Evolutionary conservation across 148 eudicot species (phyloP), one percentile per base, ranked within the genome.

Genomic region (Rhododendron ovatum): DNA sequence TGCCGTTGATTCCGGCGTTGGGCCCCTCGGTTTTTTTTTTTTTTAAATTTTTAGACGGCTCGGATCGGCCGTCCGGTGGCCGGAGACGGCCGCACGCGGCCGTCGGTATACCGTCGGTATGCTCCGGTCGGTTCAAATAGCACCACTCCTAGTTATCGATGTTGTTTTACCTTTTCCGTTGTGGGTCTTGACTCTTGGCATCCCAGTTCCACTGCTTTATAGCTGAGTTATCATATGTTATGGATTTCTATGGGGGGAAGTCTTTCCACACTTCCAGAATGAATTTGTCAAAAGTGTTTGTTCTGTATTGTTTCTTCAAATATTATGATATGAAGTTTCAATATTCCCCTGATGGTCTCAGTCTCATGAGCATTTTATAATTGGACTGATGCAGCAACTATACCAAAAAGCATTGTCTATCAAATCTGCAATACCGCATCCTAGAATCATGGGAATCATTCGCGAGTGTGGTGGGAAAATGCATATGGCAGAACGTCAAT

Each of bases 401-500:
- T 97, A 97, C 91, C 98, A 90, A 87, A 97, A 93, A 88, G 99
- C 99, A 88, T 91, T 97, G n/a, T 90, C 98, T 41, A 92, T 97
- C 83, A 97, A 97, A 86, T 97, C 99, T 84, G 99, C 99, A 28
- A 97, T 97, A 85, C 98, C 99, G 76, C 99, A 97, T 91, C 99
- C 99, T 83, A 94, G 98, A 84, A 95, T 97, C 82, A 97, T 95
- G 98, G 99, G 98, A 86, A 95, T 97, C 78, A 95, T 97, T 88
- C 99, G 94, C 78, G 99, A 97, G 89, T 97, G 98, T 91, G 99
- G 99, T 85, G 99, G 99, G 33, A 97, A 97, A 91, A 97, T 97
- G 99, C 95, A 97, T 87, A 97, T 95, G 99, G 95, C 98, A 78
- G 99, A 97, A 90, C 98, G 99, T 35, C 98, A 93, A 55, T 97